A percentile compares a stretch with the other conserved stretches of the same genome.
Evolutionary conservation across 2,329 filamentous ascomycete genomes (phyloP).

Genomic region (Fusarium praegraminearum): DNA sequence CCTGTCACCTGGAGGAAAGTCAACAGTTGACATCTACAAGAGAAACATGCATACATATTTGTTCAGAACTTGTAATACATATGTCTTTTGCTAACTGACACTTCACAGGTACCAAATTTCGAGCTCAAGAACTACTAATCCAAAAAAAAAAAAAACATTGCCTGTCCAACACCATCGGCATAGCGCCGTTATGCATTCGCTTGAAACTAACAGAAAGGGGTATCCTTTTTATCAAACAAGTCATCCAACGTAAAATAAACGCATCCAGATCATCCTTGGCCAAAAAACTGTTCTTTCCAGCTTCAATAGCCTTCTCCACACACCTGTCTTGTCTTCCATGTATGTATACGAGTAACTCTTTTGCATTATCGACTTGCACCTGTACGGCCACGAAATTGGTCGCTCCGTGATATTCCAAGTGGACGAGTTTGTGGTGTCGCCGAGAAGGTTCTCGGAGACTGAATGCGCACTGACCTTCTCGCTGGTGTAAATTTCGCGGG

Average conservation of each 20-base stretch:
- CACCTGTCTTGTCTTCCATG: neutral
- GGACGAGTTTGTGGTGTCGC: constrained; percentile 23
- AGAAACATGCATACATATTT: neutral
- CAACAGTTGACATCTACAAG: too few relatives aligned
- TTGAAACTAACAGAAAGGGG: constrained; percentile 41
- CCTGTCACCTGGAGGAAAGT: too few relatives aligned
- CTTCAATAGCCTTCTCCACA: neutral
- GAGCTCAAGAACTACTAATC: neutral
- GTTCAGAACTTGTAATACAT: neutral
- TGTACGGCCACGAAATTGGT: constrained; percentile 17
- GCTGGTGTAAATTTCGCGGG: constrained; percentile 20
- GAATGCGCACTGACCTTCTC: constrained; percentile 44
- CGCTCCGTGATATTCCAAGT: constrained; percentile 12
- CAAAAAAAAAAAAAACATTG: constrained; percentile 10
- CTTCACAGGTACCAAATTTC: neutral
- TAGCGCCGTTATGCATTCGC: constrained; percentile 31
- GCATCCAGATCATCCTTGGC: constrained; percentile 23
- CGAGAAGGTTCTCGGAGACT: constrained; percentile 40
- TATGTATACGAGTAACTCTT: constrained; percentile 5
- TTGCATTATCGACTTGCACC: constrained; percentile 22
- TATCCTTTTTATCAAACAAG: constrained; percentile 44
- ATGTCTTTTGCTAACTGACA: neutral
- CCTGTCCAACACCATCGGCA: constrained; percentile 41
- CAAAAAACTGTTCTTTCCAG: constrained; percentile 9
- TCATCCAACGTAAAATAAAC: constrained; percentile 39